Evolutionary conservation across 2,329 filamentous ascomycete species (phyloP), one percentile per base, ranked within the genome.

Genomic region (Penicillium sp.): DNA sequence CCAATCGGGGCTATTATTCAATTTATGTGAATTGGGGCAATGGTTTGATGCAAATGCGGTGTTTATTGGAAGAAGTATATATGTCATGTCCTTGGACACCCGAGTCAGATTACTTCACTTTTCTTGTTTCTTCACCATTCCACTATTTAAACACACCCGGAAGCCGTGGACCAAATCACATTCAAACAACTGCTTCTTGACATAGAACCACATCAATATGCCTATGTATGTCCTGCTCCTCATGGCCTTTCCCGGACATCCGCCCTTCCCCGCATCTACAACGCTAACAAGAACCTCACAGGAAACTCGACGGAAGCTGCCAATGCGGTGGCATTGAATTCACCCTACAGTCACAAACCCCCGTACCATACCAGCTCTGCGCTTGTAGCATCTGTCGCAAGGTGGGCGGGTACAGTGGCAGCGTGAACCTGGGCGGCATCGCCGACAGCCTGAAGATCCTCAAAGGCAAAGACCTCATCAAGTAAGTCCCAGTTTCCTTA

Each of bases 381-480:
- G 72, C 72, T 31, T 77, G 75, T 57, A 72, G 72, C 52, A 78
- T 77, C 55, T 78, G 74, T 49, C 73, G 75, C 42, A 77, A 77
- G 61, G 66, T 74, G 27, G 72, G 71, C 10, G 74, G 74, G 12
- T 71, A 75, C 52, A 62, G 62, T 24, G 73, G 75, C n/a, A 66
- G 66, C 42, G 72, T 76, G 25, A 77, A 78, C 54, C 61, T 76
- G 2, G 75, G 75, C 8, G 74, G 70, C 1, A 69, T 75, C n/a
- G 68, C 69, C 5, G 59, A 71, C 43, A 73, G 68, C 4, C 56
- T 77, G 7, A 59, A 74, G 20, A 65, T 76, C 25, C 64, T 53
- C 31, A 74, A 72, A 54, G 75, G 71, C 9, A 62, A 70, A 49
- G 66, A 72, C 10, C 47, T 70, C n/a, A 73, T 75, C 54, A 76